phyloP scores from a whole-genome alignment of 176 grass and related monocot genomes.

The Oryza meridionalis region DNA sequence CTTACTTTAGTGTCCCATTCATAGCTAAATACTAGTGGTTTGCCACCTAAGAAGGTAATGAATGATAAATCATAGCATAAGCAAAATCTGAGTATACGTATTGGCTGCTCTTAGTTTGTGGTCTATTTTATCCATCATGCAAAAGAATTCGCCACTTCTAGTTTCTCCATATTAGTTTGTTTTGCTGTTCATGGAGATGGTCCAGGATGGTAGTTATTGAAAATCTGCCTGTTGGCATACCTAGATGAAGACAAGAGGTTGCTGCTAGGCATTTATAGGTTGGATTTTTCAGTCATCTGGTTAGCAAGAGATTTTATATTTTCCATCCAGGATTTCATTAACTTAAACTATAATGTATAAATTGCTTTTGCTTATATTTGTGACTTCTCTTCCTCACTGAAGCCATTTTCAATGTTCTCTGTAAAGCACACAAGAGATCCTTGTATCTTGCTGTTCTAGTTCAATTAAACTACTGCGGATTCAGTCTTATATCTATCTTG shows the following conservation, averaged over 20 bases:
- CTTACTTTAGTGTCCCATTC: conserved; percentile 33
- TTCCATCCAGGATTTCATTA: neutral
- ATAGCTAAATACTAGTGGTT: conserved; percentile 32
- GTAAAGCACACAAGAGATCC: conserved; percentile 1
- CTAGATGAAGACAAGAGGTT: conserved; percentile 10
- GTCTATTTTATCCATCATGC: conserved; percentile 19
- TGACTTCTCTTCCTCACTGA: conserved; percentile 22
- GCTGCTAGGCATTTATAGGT: neutral
- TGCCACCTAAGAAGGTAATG: conserved; percentile 14
- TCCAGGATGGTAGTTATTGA: conserved; percentile 11
- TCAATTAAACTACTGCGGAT: neutral
- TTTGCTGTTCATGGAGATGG: conserved; percentile 18
- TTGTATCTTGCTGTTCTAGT: neutral
- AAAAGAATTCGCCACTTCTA: conserved; percentile 20
- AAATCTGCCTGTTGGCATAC: neutral
- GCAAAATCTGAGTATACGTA: conserved; percentile 16
- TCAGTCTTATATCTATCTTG: neutral
- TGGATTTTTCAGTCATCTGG: neutral
- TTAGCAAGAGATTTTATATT: neutral
- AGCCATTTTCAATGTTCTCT: conserved; percentile 19
- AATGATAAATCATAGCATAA: conserved; percentile 38
- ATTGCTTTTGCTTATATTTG: neutral
- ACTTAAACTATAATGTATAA: conserved; percentile 4
- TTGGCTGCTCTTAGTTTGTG: neutral
- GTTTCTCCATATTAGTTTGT: neutral